phyloP scores from a whole-genome alignment of 148 eudicot species.

The Vaccinium vitisidaea region DNA sequence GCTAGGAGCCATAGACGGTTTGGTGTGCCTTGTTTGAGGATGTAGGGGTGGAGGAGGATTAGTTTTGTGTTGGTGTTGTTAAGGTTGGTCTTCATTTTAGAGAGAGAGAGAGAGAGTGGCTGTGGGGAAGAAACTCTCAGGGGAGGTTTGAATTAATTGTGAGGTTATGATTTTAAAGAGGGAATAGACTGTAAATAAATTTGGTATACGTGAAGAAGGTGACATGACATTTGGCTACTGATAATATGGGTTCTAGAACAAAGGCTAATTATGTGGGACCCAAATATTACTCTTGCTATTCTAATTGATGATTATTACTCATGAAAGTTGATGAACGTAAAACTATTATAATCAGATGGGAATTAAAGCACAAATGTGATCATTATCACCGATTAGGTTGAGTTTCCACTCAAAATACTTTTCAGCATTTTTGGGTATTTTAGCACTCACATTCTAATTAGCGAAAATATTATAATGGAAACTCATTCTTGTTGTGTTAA shows the following conservation, averaged over 20 bases:
- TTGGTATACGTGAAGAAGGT: not conserved
- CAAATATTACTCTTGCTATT: too few relatives aligned
- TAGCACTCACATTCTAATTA: too few relatives aligned
- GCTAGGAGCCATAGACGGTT: constrained; percentile 51
- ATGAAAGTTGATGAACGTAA: not conserved
- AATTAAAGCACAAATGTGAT: too few relatives aligned
- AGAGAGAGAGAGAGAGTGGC: not conserved
- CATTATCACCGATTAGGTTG: too few relatives aligned
- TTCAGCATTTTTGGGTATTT: too few relatives aligned
- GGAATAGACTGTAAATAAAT: not conserved
- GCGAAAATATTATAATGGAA: too few relatives aligned
- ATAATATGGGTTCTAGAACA: not conserved
- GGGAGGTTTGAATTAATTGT: not conserved
- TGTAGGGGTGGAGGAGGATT: constrained; percentile 64
- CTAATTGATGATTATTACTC: too few relatives aligned
- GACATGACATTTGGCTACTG: constrained; percentile 11
- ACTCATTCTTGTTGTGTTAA: not conserved
- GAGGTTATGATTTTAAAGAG: constrained; percentile 21
- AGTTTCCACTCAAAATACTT: too few relatives aligned
- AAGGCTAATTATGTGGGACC: not conserved
- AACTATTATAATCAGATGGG: too few relatives aligned
- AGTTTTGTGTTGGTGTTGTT: constrained; percentile 46
- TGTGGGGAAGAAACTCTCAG: not conserved
- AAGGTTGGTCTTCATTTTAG: constrained; percentile 43
- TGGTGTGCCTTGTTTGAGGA: constrained; percentile 59